Conservation (phyloP, 2,329 filamentous ascomycete species). For the Xenosphaeropsis pyriputrescens region DNA sequence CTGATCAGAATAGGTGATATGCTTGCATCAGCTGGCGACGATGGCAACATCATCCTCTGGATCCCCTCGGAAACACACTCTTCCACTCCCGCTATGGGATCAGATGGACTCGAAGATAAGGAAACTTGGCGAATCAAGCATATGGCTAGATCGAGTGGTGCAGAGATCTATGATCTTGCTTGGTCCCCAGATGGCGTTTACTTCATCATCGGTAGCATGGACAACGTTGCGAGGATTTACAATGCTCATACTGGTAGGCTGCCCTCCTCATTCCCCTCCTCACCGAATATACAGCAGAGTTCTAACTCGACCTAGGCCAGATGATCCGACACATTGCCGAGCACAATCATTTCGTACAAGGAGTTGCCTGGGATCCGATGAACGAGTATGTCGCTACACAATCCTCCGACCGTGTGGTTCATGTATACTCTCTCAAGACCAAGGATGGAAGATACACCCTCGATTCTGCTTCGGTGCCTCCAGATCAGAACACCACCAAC, state of each 20-base stretch:
- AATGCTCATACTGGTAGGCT: conserved; percentile 79
- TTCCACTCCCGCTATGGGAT: conserved; percentile 52
- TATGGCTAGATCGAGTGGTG: conserved; percentile 90
- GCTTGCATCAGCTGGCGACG: conserved; percentile 88
- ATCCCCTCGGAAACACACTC: conserved; percentile 68
- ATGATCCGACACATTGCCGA: conserved; percentile 88
- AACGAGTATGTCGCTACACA: conserved; percentile 98
- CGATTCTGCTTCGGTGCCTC: conserved; percentile 23
- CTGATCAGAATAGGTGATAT: conserved; percentile 53
- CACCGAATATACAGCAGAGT: conserved; percentile 1
- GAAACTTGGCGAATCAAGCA: conserved; percentile 95
- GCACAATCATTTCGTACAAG: conserved; percentile 96
- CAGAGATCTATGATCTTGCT: conserved; percentile 94
- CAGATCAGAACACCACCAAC: conserved; percentile 50
- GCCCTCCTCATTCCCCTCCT: too few species aligned
- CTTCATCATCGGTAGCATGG: conserved; percentile 98
- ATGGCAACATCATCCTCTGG: conserved; percentile 95
- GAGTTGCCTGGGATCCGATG: conserved; percentile 93
- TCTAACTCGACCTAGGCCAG: conserved; percentile 23
- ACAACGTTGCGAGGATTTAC: conserved; percentile 95
- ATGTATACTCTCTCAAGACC: conserved; percentile 90
- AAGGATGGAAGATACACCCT: conserved; percentile 94
- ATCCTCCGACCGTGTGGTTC: conserved; percentile 93
- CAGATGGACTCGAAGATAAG: conserved; percentile 81
- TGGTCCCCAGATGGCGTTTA: conserved; percentile 96